A percentile compares a stretch with the other conserved stretches of the same genome.
phyloP scores from a whole-genome alignment of 345 rosid species.

The Geranium rotundifolium region DNA sequence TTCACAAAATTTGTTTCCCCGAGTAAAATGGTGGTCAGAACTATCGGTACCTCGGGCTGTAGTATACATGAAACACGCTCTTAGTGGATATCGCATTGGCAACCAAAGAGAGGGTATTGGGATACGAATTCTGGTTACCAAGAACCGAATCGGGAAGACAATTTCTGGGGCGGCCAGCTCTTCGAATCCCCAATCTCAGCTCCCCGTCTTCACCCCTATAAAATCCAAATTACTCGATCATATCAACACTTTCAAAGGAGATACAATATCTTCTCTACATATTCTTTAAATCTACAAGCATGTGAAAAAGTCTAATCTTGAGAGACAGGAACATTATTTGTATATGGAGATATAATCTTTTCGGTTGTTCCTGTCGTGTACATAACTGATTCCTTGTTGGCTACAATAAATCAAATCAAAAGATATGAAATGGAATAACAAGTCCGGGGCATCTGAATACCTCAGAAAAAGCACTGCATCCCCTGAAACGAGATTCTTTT shows the following conservation, averaged over 20 bases:
- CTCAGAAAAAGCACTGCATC: conserved; percentile 89
- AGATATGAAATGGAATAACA: too few species aligned
- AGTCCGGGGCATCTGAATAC: conserved; percentile 15
- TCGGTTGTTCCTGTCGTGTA: too few species aligned
- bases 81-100: conserved; percentile 57
- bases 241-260: neutral
- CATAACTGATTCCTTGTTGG: too few species aligned
- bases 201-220: conserved; percentile 69
- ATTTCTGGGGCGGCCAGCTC: conserved; percentile 60
- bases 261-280: too few species aligned
- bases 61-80: conserved; percentile 58
- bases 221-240: neutral
- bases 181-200: conserved; percentile 77
- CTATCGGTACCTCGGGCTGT: conserved; percentile 68
- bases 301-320: too few species aligned
- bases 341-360: neutral
- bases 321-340: neutral
- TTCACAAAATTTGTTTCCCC: neutral
- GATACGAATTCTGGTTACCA: conserved; percentile 40
- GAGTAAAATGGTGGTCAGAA: neutral
- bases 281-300: too few species aligned
- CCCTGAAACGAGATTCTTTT: conserved; percentile 83
- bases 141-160: conserved; percentile 62
- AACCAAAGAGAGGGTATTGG: conserved; percentile 46
- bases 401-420: neutral